These are phyloP conservation scores for Russula olivacea DNA, from an alignment of 768 basidiomycete species.

Conservation along the genomic window DNA sequence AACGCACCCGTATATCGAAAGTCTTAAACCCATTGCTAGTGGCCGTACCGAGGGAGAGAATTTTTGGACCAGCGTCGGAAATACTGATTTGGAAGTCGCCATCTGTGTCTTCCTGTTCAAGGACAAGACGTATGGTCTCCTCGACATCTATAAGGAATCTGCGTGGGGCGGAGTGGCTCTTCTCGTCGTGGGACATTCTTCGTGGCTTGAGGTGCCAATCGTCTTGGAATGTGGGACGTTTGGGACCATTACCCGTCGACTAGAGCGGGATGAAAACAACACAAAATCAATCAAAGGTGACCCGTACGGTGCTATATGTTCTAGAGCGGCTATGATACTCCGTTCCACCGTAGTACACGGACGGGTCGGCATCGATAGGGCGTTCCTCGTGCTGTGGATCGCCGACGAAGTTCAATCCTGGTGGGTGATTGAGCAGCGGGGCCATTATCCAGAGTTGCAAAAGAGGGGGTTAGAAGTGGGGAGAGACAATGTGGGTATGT, in stretches of 20 bases:
- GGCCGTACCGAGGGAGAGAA: constrained; percentile 92
- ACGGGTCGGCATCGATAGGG: constrained; percentile 59
- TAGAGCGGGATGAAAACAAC: constrained; percentile 14
- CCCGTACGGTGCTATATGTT: constrained; percentile 80
- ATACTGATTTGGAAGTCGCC: constrained; percentile 95
- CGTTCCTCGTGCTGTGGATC: constrained; percentile 40
- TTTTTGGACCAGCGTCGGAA: constrained; percentile 94
- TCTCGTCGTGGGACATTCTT: constrained; percentile 90
- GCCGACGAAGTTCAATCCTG: constrained; percentile 61
- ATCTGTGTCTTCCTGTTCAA: constrained; percentile 98
- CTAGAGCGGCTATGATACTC: constrained; percentile 77
- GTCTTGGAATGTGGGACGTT: constrained; percentile 69
- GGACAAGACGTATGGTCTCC: constrained; percentile 91
- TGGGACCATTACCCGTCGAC: constrained; percentile 38
- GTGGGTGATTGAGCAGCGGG: constrained; percentile 57
- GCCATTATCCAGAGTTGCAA: constrained; percentile 42
- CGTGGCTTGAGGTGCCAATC: constrained; percentile 69
- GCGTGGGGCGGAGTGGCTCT: constrained; percentile 63
- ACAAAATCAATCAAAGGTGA: not conserved
- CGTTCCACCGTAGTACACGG: constrained; percentile 75
- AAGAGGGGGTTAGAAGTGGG: not conserved
- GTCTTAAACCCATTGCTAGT: constrained; percentile 98
- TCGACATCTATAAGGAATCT: constrained; percentile 97
- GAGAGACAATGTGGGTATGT: constrained; percentile 6
- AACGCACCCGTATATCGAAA: constrained; percentile 84